These are phyloP conservation scores for Heliamphora exappendiculata DNA, from an alignment of 148 eudicot species.

Conservation along the genomic window DNA sequence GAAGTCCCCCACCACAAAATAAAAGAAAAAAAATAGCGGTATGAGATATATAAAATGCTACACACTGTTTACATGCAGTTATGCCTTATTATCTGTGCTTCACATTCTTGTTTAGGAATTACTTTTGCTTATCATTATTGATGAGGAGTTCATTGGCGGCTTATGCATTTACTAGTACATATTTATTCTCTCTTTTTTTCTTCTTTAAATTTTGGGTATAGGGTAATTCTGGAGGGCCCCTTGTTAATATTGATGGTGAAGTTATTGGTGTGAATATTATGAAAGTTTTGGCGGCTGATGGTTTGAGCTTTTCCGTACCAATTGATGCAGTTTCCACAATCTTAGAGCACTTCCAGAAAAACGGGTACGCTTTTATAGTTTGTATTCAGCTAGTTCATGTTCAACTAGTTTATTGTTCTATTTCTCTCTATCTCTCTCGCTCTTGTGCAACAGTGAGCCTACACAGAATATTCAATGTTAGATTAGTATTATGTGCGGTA, in stretches of 20 bases:
- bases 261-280: slow-evolving; percentile 79
- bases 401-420: background rate
- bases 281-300: slow-evolving; percentile 81
- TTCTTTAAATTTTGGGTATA: slow-evolving; percentile 15
- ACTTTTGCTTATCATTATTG: background rate
- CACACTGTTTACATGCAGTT: background rate
- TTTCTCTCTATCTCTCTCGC: background rate
- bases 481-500: too few relatives aligned
- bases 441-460: background rate
- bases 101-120: background rate
- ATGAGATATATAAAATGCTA: background rate
- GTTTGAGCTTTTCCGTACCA: slow-evolving; percentile 87
- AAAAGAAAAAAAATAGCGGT: background rate
- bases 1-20: too few relatives aligned
- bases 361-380: slow-evolving; percentile 43
- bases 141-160: background rate
- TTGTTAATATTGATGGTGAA: slow-evolving; percentile 92
- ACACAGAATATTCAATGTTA: background rate
- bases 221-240: slow-evolving; percentile 99
- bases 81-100: background rate
- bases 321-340: slow-evolving; percentile 77
- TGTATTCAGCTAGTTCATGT: background rate
- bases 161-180: background rate
- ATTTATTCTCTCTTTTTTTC: background rate
- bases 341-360: slow-evolving; percentile 75